phyloP scores from a whole-genome alignment of 345 rosid species.

The Euphorbia peplus region DNA sequence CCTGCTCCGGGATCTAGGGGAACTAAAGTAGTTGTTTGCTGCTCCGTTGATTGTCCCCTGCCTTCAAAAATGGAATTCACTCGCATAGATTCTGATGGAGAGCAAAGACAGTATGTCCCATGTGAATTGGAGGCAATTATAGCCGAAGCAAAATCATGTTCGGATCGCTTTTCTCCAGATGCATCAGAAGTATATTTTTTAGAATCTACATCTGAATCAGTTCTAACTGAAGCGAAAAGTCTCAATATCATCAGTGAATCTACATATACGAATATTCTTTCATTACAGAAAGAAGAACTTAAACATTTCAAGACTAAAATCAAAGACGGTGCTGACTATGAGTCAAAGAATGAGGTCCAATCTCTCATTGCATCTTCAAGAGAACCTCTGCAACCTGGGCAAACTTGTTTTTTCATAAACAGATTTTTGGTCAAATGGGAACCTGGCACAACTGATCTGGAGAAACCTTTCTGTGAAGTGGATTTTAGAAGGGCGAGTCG shows the following conservation, averaged over 20 bases:
- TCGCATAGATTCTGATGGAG: slow-evolving; percentile 23
- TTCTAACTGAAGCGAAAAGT: slow-evolving; percentile 61
- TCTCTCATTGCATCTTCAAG: slow-evolving; percentile 19
- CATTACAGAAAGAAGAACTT: slow-evolving; percentile 62
- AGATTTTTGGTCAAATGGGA: slow-evolving; percentile 72
- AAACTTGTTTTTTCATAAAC: slow-evolving; percentile 62
- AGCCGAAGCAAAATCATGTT: slow-evolving; percentile 37
- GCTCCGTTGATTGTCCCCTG: slow-evolving; percentile 59
- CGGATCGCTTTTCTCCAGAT: slow-evolving; percentile 31
- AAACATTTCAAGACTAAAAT: slow-evolving; percentile 47
- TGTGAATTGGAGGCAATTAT: slow-evolving; percentile 44
- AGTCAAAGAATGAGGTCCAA: slow-evolving; percentile 25
- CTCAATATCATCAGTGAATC: slow-evolving; percentile 63
- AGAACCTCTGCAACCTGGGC: slow-evolving; percentile 43
- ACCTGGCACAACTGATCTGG: slow-evolving; percentile 13
- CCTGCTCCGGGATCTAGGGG: slow-evolving; percentile 90
- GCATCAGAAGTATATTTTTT: slow-evolving; percentile 46
- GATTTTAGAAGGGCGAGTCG: slow-evolving; percentile 20
- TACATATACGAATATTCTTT: slow-evolving; percentile 42
- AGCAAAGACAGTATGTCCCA: slow-evolving; percentile 20
- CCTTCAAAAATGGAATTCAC: slow-evolving; percentile 49
- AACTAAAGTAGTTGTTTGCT: slow-evolving; percentile 66
- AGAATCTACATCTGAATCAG: slow-evolving; percentile 43
- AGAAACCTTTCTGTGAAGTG: slow-evolving; percentile 13
- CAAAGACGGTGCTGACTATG: slow-evolving; percentile 27